A percentile compares a stretch with the other conserved stretches of the same genome.
These are phyloP conservation scores for Cytospora leucostoma DNA, from an alignment of 2,329 filamentous ascomycete genomes.

Conservation along the genomic window DNA sequence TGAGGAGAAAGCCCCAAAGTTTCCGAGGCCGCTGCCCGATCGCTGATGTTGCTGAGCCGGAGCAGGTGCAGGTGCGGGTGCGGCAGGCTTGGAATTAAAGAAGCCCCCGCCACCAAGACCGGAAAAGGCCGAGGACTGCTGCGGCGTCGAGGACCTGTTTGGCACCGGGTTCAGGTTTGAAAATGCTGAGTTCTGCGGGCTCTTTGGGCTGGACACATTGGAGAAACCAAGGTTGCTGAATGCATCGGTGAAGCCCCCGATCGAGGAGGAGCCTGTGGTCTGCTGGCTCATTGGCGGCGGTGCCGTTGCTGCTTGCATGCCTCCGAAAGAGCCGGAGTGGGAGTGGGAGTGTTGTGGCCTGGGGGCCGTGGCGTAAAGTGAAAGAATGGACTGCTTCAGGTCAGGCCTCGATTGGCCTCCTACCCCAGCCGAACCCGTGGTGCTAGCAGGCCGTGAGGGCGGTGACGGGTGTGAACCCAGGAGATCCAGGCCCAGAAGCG, in stretches of 20 bases:
- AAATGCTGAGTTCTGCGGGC: constrained; percentile 30
- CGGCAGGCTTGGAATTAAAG: constrained; percentile 74
- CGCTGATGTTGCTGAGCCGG: constrained; percentile 46
- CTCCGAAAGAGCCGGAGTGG: constrained; percentile 68
- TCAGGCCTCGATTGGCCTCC: constrained; percentile 79
- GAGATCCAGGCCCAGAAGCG: constrained; percentile 89
- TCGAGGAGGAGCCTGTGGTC: constrained; percentile 45
- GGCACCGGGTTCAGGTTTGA: constrained; percentile 32
- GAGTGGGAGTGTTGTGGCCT: constrained; percentile 67
- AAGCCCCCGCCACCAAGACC: constrained; percentile 74
- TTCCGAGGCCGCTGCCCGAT: constrained; percentile 64
- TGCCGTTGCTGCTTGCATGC: constrained; percentile 60
- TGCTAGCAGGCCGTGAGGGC: constrained; percentile 81
- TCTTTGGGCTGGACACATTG: constrained; percentile 47
- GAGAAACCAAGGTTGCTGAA: constrained; percentile 61
- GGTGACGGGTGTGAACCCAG: constrained; percentile 71
- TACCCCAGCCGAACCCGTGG: constrained; percentile 63
- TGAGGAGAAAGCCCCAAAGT: constrained; percentile 63
- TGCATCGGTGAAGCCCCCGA: constrained; percentile 74
- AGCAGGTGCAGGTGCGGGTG: constrained; percentile 33
- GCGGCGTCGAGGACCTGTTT: constrained; percentile 38
- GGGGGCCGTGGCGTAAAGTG: constrained; percentile 83
- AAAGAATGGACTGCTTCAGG: constrained; percentile 95
- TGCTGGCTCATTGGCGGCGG: constrained; percentile 45
- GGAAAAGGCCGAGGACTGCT: constrained; percentile 48